Evolutionary conservation across 176 grass and related monocot species (phyloP).

Genomic region (Calamus simplicifolius): DNA sequence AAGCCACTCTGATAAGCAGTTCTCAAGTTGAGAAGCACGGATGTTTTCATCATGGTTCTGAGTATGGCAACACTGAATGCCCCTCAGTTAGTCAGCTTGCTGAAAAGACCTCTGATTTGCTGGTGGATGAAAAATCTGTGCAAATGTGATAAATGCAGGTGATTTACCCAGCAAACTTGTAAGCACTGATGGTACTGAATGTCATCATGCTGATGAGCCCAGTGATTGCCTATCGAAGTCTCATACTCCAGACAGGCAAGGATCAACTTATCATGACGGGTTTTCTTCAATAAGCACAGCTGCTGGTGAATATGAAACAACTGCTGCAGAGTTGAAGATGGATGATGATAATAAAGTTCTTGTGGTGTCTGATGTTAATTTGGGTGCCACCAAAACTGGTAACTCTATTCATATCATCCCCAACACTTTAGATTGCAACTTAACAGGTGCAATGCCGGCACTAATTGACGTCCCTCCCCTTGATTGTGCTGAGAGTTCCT

Average conservation of each 20-base stretch:
- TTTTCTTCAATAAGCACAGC: neutral
- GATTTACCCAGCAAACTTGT: slow-evolving; percentile 14
- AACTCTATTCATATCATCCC: too few relatives aligned
- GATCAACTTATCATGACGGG: slow-evolving; percentile 5
- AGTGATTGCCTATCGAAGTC: neutral
- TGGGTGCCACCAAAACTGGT: neutral
- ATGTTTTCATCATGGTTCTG: slow-evolving; percentile 45
- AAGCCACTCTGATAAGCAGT: slow-evolving; percentile 28
- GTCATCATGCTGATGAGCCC: slow-evolving; percentile 10
- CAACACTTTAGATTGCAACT: too few relatives aligned
- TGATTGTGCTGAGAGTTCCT: slow-evolving; percentile 13
- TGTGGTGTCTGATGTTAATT: neutral
- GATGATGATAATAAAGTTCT: neutral
- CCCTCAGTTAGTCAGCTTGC: slow-evolving; percentile 8
- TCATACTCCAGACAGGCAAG: neutral
- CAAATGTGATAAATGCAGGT: neutral
- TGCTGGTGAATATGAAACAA: slow-evolving; percentile 3
- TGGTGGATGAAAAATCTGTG: neutral
- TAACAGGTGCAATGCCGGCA: too few relatives aligned
- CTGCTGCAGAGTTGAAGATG: neutral
- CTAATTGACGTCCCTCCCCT: neutral
- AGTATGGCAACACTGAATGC: slow-evolving; percentile 26
- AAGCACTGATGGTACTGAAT: slow-evolving; percentile 1
- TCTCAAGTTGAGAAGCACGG: slow-evolving; percentile 38
- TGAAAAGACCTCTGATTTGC: slow-evolving; percentile 14